Conservation (phyloP, 768 basidiomycete genomes). For the Mycena galopus region DNA sequence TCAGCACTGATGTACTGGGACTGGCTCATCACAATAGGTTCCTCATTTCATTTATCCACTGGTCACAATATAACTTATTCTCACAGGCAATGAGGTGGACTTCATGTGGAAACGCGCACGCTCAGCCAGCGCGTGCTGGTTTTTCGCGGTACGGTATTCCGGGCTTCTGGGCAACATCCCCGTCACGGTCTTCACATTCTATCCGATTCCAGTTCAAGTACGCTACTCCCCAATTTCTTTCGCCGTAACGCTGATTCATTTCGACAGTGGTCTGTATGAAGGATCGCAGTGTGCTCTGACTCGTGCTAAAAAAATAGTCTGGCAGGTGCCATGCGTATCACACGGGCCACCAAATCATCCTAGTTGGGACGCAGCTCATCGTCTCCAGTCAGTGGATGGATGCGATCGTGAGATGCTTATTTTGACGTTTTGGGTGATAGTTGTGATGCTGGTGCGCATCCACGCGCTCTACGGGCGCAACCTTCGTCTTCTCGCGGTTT, state of each 20-base stretch:
- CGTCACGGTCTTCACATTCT: not conserved
- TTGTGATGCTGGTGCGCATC: constrained; percentile 1
- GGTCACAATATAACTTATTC: too few species aligned
- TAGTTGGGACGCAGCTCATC: constrained; percentile 22
- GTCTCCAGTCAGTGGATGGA: constrained; percentile 8
- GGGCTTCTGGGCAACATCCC: not conserved
- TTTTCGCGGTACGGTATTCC: constrained; percentile 1
- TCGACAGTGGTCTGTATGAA: not conserved
- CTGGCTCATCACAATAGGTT: not conserved
- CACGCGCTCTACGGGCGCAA: constrained; percentile 4
- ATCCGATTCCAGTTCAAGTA: not conserved
- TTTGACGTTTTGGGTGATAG: not conserved
- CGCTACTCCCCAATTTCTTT: not conserved
- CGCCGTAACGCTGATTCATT: not conserved
- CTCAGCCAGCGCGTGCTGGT: constrained; percentile 5
- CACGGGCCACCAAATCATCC: constrained; percentile 12
- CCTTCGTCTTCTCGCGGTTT: not conserved
- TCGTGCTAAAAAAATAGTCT: not conserved
- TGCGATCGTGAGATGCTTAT: not conserved
- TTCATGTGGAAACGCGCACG: constrained; percentile 1
- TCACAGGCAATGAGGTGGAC: not conserved
- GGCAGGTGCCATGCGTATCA: constrained; percentile 17
- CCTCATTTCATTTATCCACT: not conserved
- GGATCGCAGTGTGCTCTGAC: not conserved
- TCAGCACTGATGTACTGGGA: not conserved